Evolutionary conservation across 2,329 filamentous ascomycete species (phyloP).

Genomic region (Biscogniauxia mediterranea): DNA sequence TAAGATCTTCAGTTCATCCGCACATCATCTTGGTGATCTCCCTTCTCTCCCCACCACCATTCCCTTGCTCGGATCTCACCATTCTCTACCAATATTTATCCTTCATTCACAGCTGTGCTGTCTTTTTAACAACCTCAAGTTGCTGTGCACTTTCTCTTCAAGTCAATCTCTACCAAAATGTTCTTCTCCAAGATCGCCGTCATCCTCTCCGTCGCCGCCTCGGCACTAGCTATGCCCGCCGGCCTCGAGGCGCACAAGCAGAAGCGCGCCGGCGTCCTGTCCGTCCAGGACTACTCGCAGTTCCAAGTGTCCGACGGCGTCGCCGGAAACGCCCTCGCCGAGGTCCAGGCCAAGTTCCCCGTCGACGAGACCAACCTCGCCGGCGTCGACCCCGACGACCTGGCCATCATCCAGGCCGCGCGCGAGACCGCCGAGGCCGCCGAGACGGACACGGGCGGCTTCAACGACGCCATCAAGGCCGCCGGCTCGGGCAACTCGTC

Average conservation of each 20-base stretch:
- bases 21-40: too few species aligned
- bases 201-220: constrained; percentile 36
- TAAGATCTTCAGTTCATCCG: too few species aligned
- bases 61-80: too few species aligned
- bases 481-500: constrained; percentile 39
- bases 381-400: constrained; percentile 45
- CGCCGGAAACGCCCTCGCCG: constrained; percentile 51
- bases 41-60: too few species aligned
- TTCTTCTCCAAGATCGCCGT: constrained; percentile 16
- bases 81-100: too few species aligned
- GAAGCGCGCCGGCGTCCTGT: constrained; percentile 11
- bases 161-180: constrained; percentile 39
- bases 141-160: too few species aligned
- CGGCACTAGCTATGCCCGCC: constrained; percentile 34
- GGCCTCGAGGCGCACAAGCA: constrained; percentile 1
- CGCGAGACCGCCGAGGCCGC: constrained; percentile 50
- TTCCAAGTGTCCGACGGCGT: constrained; percentile 52
- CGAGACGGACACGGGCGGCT: constrained; percentile 44
- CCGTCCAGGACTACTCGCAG: constrained; percentile 10
- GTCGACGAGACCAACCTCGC: constrained; percentile 45
- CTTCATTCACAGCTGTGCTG: too few species aligned
- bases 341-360: constrained; percentile 55
- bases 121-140: too few species aligned
- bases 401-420: constrained; percentile 50
- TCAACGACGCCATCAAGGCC: constrained; percentile 52